Evolutionary conservation across 768 basidiomycete species (phyloP).

Genomic region (Amanita phalloides): DNA sequence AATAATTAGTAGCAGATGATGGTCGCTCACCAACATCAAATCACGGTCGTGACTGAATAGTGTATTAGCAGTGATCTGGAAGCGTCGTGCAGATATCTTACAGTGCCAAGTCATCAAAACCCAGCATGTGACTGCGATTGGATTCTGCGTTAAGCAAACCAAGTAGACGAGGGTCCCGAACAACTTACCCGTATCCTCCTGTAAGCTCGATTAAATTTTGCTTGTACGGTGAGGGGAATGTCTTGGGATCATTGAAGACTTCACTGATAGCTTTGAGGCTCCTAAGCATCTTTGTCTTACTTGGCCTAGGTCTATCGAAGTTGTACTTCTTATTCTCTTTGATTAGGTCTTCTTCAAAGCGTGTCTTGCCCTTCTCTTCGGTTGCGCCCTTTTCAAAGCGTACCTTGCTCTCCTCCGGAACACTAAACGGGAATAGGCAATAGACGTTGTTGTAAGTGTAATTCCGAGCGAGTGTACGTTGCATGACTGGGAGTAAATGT

Average conservation of each 20-base stretch:
- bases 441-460: constrained; percentile 15
- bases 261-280: constrained; percentile 11
- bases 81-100: background rate
- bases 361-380: background rate
- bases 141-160: background rate
- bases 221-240: constrained; percentile 10
- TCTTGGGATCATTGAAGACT: constrained; percentile 11
- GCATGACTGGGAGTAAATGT: constrained; percentile 10
- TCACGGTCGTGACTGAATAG: constrained; percentile 13
- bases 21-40: constrained; percentile 11
- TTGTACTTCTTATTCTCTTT: background rate
- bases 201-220: constrained; percentile 9
- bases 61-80: background rate
- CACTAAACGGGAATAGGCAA: constrained; percentile 14
- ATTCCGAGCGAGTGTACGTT: constrained; percentile 13
- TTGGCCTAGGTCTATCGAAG: constrained; percentile 3
- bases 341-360: background rate
- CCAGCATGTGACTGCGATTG: constrained; percentile 11
- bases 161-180: background rate
- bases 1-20: background rate
- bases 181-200: constrained; percentile 12
- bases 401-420: constrained; percentile 2
- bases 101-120: constrained; percentile 11
- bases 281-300: constrained; percentile 5
- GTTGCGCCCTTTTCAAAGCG: background rate